Percentiles rank a stretch among this genome's conserved stretches.
Conservation (phyloP, 106 monocot species). For the Agapanthus africanus region DNA sequence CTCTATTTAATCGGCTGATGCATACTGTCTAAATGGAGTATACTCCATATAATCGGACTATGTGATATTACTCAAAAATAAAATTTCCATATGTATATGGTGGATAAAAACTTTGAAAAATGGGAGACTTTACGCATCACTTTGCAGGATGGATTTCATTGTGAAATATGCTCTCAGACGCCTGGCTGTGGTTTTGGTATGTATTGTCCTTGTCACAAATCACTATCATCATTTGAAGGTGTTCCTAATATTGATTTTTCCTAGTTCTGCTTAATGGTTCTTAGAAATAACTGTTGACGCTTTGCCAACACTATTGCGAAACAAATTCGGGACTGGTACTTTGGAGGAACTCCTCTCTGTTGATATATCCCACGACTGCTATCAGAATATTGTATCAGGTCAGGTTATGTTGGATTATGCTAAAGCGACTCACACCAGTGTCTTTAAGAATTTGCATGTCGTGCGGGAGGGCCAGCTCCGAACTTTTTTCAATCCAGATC, state of each 20-base stretch:
- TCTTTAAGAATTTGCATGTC: slow-evolving; percentile 82
- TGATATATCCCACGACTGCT: slow-evolving; percentile 84
- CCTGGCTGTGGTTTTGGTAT: slow-evolving; percentile 95
- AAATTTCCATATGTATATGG: too few relatives aligned
- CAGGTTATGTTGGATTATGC: slow-evolving; percentile 90
- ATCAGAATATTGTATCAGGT: slow-evolving; percentile 68
- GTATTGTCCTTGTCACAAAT: neutral
- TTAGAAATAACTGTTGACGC: slow-evolving; percentile 83
- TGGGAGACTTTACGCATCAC: too few relatives aligned
- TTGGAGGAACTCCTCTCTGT: slow-evolving; percentile 89
- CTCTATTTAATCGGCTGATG: too few relatives aligned
- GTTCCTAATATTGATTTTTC: neutral
- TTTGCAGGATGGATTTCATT: slow-evolving; percentile 84
- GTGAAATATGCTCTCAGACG: slow-evolving; percentile 83
- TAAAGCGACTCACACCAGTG: slow-evolving; percentile 89
- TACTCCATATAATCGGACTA: too few relatives aligned
- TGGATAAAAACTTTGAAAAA: too few relatives aligned
- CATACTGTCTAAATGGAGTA: too few relatives aligned
- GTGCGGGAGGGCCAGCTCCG: slow-evolving; percentile 85
- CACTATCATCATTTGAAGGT: too few relatives aligned
- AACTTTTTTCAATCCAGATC: slow-evolving; percentile 73
- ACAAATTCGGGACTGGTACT: slow-evolving; percentile 92
- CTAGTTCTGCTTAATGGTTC: neutral
- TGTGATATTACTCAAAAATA: too few relatives aligned
- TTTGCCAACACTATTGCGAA: slow-evolving; percentile 75